Evolutionary conservation across 2,329 filamentous ascomycete genomes (phyloP).

Genomic region (Epicoccum nigrum): DNA sequence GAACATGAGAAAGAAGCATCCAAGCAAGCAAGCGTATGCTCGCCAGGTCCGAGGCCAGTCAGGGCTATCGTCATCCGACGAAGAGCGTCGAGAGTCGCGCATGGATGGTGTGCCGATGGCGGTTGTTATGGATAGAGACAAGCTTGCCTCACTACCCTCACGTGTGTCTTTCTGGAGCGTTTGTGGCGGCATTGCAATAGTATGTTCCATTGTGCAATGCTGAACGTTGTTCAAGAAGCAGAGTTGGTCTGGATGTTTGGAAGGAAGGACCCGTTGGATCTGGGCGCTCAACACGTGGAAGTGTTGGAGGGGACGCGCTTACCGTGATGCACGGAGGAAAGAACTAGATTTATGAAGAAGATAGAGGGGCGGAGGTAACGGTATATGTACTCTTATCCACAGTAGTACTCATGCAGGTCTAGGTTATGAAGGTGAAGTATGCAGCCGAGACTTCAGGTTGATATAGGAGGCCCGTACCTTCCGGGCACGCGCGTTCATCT

Average conservation of each 20-base stretch:
- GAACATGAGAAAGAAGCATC: slow-evolving; percentile 60
- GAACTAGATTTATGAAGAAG: slow-evolving; percentile 8
- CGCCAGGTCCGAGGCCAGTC: slow-evolving; percentile 55
- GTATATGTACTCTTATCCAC: slow-evolving; percentile 31
- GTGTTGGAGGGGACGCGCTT: slow-evolving; percentile 26
- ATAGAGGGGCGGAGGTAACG: slow-evolving; percentile 10
- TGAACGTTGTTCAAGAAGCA: slow-evolving; percentile 10
- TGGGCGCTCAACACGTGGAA: slow-evolving; percentile 28
- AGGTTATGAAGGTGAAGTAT: slow-evolving; percentile 26
- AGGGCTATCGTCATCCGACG: slow-evolving; percentile 37
- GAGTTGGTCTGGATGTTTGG: slow-evolving; percentile 10
- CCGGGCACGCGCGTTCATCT: slow-evolving; percentile 38
- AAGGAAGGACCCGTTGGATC: slow-evolving; percentile 16
- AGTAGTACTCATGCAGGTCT: slow-evolving; percentile 19
- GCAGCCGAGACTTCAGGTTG: slow-evolving; percentile 22
- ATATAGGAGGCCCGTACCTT: slow-evolving; percentile 31
- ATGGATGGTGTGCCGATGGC: slow-evolving; percentile 32
- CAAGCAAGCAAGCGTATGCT: slow-evolving; percentile 53
- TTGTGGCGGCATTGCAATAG: slow-evolving; percentile 21
- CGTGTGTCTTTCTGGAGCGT: slow-evolving; percentile 27
- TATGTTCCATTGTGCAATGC: slow-evolving; percentile 11
- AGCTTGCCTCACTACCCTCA: slow-evolving; percentile 26
- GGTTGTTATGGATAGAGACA: slow-evolving; percentile 34
- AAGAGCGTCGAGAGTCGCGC: slow-evolving; percentile 22
- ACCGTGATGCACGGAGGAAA: slow-evolving; percentile 21